phyloP scores from a whole-genome alignment of 495 filamentous ascomycete species.

The Corynascus novoguineensis region DNA sequence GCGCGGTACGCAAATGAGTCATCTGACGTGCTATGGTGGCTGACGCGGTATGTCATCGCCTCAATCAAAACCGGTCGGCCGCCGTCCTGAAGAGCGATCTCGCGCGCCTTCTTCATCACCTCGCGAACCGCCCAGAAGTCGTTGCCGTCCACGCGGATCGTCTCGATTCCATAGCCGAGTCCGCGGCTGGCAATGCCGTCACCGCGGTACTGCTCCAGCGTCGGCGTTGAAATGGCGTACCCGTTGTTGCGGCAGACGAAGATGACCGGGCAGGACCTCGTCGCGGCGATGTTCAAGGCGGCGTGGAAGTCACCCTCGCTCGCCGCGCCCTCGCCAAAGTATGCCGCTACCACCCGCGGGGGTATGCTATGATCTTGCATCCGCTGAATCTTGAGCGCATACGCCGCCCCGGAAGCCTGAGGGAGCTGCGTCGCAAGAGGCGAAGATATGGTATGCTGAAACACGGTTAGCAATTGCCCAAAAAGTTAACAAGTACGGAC shows the following conservation, averaged over 20 bases:
- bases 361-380: conserved; percentile 60
- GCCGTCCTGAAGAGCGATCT: conserved; percentile 69
- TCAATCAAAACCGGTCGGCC: conserved; percentile 83
- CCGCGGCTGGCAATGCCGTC: conserved; percentile 94
- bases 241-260: conserved; percentile 98
- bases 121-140: conserved; percentile 93
- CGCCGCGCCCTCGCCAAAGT: conserved; percentile 97
- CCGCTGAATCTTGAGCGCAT: conserved; percentile 83
- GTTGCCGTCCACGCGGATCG: conserved; percentile 93
- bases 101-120: conserved; percentile 70
- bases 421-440: conserved; percentile 93
- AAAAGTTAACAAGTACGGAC: neutral
- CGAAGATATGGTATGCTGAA: conserved; percentile 85
- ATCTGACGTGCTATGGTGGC: conserved; percentile 95
- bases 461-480: conserved; percentile 10
- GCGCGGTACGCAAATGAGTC: conserved; percentile 96
- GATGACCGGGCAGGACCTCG: conserved; percentile 80
- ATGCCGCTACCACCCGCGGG: conserved; percentile 73
- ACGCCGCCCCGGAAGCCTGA: conserved; percentile 88
- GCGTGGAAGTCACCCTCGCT: conserved; percentile 98
- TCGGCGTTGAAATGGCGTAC: conserved; percentile 91
- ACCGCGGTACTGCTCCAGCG: conserved; percentile 91
- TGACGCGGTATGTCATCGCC: conserved; percentile 96
- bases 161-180: conserved; percentile 96
- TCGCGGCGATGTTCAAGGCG: conserved; percentile 93